Evolutionary conservation across 768 basidiomycete species (phyloP).

Genomic region (Myochromella boudieri): DNA sequence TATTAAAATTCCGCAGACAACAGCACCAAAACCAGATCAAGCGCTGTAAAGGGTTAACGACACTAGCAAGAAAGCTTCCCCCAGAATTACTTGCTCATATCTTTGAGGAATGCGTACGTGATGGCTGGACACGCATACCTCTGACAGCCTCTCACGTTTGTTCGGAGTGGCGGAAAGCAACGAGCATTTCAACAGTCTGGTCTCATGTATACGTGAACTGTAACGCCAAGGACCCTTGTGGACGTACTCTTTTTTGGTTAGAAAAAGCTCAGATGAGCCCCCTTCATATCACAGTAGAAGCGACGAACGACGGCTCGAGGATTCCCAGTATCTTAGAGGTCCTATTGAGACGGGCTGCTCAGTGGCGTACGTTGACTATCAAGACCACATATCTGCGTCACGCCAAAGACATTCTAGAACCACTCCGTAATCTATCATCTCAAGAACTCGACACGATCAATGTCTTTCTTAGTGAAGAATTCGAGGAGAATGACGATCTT

Average conservation of each 20-base stretch:
- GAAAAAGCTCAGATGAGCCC: slow-evolving; percentile 40
- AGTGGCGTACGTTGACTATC: slow-evolving; percentile 47
- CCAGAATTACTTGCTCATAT: slow-evolving; percentile 54
- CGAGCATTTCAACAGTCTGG: slow-evolving; percentile 54
- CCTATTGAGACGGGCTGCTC: slow-evolving; percentile 35
- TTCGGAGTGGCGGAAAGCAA: slow-evolving; percentile 55
- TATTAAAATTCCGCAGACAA: slow-evolving; percentile 41
- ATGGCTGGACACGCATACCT: slow-evolving; percentile 55
- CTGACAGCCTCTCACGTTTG: slow-evolving; percentile 59
- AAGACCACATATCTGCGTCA: slow-evolving; percentile 35
- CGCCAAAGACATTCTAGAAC: slow-evolving; percentile 36
- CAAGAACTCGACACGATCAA: slow-evolving; percentile 34
- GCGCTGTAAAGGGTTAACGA: slow-evolving; percentile 44
- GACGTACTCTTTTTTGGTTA: slow-evolving; percentile 51
- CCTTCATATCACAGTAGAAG: slow-evolving; percentile 45
- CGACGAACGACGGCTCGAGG: slow-evolving; percentile 27
- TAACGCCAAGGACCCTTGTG: slow-evolving; percentile 39
- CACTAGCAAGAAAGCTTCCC: slow-evolving; percentile 56
- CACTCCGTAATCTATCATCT: slow-evolving; percentile 32
- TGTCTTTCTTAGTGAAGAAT: slow-evolving; percentile 31
- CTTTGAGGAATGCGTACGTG: slow-evolving; percentile 49
- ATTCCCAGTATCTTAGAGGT: slow-evolving; percentile 37
- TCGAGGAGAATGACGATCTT: slow-evolving; percentile 21
- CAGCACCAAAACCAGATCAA: slow-evolving; percentile 43
- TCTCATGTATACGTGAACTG: slow-evolving; percentile 53